Evolutionary conservation across 2,329 filamentous ascomycete species (phyloP).

Genomic region (Xylariaceae sp.): DNA sequence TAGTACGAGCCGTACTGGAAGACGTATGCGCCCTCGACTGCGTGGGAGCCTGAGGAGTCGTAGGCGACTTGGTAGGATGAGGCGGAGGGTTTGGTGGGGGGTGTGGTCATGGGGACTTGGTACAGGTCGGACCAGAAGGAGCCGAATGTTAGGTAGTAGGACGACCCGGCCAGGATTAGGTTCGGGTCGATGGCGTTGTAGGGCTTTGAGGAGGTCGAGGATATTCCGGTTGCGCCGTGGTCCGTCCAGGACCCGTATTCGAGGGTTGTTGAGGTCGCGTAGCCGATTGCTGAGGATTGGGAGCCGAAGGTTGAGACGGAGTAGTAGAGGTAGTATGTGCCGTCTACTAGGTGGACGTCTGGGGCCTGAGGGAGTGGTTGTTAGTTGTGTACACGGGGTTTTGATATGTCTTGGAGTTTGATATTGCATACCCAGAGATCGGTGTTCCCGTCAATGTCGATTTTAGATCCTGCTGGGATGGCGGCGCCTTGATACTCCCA

Average conservation of each 20-base stretch:
- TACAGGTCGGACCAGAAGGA: conserved; percentile 67
- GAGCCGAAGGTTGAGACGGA: conserved; percentile 59
- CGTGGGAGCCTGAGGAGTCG: conserved; percentile 42
- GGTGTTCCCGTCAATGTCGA: conserved; percentile 31
- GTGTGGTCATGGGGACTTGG: conserved; percentile 40
- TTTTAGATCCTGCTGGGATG: conserved; percentile 33
- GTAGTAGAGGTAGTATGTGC: conserved; percentile 63
- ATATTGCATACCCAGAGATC: conserved; percentile 36
- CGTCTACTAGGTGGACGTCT: conserved; percentile 55
- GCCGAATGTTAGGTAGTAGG: conserved; percentile 57
- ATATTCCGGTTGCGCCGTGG: conserved; percentile 51
- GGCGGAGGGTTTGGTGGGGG: conserved; percentile 49
- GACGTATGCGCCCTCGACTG: conserved; percentile 51
- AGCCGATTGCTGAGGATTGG: conserved; percentile 59
- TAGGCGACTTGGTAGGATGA: conserved; percentile 48
- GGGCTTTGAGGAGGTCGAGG: conserved; percentile 35
- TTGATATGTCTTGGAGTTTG: background rate
- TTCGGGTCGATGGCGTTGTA: conserved; percentile 62
- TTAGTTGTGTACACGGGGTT: background rate
- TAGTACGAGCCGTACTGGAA: conserved; percentile 53
- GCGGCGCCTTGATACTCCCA: conserved; percentile 39
- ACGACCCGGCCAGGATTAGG: conserved; percentile 40
- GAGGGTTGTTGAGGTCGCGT: conserved; percentile 42
- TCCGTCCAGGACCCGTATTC: conserved; percentile 58
- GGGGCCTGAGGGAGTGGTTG: conserved; percentile 44